Conservation (phyloP, 164 flowering plant genomes). For the Aristolochia californica region DNA sequence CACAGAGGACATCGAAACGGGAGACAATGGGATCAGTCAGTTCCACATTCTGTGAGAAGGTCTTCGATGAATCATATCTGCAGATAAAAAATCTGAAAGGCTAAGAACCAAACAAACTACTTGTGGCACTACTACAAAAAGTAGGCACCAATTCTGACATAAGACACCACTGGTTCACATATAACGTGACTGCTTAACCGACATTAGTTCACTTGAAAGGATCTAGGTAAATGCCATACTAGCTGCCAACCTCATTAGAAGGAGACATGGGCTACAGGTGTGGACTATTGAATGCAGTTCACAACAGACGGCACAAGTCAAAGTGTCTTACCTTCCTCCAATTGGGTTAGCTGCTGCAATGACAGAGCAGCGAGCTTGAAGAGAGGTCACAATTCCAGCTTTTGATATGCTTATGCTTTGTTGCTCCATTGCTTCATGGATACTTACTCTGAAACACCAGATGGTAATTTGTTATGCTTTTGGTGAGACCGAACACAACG, state of each 20-base stretch:
- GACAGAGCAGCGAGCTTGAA: constrained; percentile 95
- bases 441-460: constrained; percentile 66
- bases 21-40: constrained; percentile 95
- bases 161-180: no score
- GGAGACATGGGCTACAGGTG: not conserved
- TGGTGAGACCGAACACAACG: not conserved
- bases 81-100: constrained; percentile 6
- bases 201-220: no score
- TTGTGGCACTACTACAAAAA: no score
- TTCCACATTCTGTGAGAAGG: constrained; percentile 85
- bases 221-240: no score
- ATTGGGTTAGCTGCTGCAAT: constrained; percentile 99
- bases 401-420: constrained; percentile 97
- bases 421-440: constrained; percentile 99
- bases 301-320: not conserved
- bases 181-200: no score
- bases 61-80: constrained; percentile 95
- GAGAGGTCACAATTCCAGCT: constrained; percentile 97
- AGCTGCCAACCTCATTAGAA: not conserved
- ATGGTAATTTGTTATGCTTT: not conserved
- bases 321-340: constrained; percentile 66
- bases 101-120: not conserved
- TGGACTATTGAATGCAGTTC: not conserved
- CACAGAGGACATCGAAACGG: constrained; percentile 90
- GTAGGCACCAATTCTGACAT: no score